A percentile compares a stretch with the other conserved stretches of the same genome.
phyloP scores from a whole-genome alignment of 768 basidiomycete species.

The Pilatotrama ljubarskyi region DNA sequence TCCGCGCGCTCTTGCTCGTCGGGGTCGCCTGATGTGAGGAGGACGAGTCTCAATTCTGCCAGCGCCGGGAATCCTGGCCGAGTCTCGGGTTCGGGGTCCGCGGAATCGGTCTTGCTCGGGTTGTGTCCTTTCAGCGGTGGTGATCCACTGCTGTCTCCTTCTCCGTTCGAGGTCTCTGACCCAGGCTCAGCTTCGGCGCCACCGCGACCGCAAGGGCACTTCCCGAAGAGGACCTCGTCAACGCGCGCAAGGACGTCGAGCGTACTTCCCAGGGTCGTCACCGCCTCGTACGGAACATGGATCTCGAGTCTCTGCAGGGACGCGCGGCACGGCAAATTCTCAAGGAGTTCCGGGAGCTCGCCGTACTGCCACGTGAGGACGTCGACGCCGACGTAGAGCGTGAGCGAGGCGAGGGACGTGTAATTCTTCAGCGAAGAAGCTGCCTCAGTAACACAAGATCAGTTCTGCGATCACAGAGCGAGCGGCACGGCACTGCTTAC shows the following conservation, averaged over 20 bases:
- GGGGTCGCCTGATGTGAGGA: neutral
- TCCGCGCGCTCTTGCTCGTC: neutral
- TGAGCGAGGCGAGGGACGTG: conserved; percentile 3
- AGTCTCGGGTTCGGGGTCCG: no score
- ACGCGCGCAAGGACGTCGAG: neutral
- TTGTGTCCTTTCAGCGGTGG: no score
- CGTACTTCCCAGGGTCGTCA: neutral
- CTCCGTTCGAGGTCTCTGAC: neutral
- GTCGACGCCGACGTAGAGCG: conserved; percentile 3
- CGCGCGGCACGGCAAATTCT: neutral
- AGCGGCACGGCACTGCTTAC: neutral
- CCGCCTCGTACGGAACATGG: neutral
- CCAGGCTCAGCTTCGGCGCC: neutral
- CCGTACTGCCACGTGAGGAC: neutral
- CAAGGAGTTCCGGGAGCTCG: neutral
- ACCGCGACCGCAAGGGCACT: neutral
- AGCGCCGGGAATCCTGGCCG: neutral
- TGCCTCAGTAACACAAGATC: no score
- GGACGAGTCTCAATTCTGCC: neutral
- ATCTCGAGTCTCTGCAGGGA: neutral
- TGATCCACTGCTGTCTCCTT: no score
- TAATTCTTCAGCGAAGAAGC: neutral
- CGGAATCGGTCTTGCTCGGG: no score
- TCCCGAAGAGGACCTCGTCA: neutral
- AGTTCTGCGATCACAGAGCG: neutral